phyloP scores from a whole-genome alignment of 1,284 basidiomycete genomes.

The Golubevia pallescens region DNA sequence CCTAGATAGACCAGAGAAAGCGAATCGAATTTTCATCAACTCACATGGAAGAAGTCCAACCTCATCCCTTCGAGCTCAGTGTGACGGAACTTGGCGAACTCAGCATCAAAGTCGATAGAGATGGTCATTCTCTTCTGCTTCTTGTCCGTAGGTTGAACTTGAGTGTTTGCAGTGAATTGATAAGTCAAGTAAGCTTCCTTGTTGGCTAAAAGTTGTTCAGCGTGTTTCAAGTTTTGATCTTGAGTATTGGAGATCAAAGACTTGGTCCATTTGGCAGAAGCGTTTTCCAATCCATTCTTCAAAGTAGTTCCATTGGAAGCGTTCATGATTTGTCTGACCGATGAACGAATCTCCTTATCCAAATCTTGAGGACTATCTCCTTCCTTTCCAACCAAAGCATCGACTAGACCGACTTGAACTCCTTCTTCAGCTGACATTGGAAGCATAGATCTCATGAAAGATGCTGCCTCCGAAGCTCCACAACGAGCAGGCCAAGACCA shows the following conservation, averaged over 20 bases:
- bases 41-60: constrained; percentile 66
- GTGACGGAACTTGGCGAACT: constrained; percentile 60
- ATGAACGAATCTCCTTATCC: constrained; percentile 15
- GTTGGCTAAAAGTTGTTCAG: constrained; percentile 46
- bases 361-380: constrained; percentile 9
- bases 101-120: neutral
- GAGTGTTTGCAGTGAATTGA: constrained; percentile 45
- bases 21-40: neutral
- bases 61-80: constrained; percentile 67
- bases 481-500: constrained; percentile 66
- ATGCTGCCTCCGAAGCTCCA: constrained; percentile 55
- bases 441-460: constrained; percentile 65
- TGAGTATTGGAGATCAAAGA: constrained; percentile 16
- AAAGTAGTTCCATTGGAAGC: constrained; percentile 6
- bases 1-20: constrained; percentile 10
- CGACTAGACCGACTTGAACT: constrained; percentile 24
- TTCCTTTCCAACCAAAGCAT: constrained; percentile 24
- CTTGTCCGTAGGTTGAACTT: neutral
- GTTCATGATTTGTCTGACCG: constrained; percentile 32
- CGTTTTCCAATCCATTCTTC: neutral
- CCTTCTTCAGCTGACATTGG: constrained; percentile 63
- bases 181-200: constrained; percentile 56
- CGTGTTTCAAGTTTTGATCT: constrained; percentile 6
- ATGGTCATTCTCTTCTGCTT: neutral
- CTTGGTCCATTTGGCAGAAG: constrained; percentile 38